A percentile compares a stretch with the other conserved stretches of the same genome.
phyloP scores from a whole-genome alignment of 192 early-diverging fungal species.

The Coemansia sp. region DNA sequence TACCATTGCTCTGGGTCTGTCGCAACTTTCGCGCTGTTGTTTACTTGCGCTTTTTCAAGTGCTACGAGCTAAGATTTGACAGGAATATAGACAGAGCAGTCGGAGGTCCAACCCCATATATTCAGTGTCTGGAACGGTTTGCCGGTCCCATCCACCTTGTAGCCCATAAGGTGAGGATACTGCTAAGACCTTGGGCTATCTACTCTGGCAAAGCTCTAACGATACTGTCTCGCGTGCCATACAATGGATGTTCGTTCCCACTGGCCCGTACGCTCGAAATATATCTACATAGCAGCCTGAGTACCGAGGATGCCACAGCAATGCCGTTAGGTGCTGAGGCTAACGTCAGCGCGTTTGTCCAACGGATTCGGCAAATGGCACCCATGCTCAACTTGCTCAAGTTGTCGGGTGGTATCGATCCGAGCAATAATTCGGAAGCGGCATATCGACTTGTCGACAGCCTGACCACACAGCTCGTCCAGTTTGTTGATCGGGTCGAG shows the following conservation, averaged over 20 bases:
- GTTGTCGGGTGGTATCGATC: background rate
- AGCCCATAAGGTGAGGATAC: background rate
- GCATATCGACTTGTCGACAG: background rate
- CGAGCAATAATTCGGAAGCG: background rate
- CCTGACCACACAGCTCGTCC: background rate
- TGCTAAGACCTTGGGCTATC: background rate
- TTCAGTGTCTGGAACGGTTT: background rate
- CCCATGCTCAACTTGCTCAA: background rate
- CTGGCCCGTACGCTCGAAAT: background rate
- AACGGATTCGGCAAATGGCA: background rate
- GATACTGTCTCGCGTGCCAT: background rate
- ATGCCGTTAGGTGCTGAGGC: too few relatives aligned
- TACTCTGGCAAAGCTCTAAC: background rate
- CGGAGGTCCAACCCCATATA: background rate
- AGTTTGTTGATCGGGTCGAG: background rate
- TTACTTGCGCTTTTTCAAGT: background rate
- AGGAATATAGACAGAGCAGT: background rate
- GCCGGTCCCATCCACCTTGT: background rate
- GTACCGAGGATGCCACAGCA: background rate
- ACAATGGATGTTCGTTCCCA: background rate
- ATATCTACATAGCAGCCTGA: too few relatives aligned
- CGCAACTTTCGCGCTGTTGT: background rate
- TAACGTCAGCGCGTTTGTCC: background rate
- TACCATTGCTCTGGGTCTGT: background rate
- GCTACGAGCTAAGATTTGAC: background rate